Evolutionary conservation across 2,329 filamentous ascomycete genomes (phyloP), one percentile per base, ranked within the genome.

Genomic region (Arthrobotrys entomopaga): DNA sequence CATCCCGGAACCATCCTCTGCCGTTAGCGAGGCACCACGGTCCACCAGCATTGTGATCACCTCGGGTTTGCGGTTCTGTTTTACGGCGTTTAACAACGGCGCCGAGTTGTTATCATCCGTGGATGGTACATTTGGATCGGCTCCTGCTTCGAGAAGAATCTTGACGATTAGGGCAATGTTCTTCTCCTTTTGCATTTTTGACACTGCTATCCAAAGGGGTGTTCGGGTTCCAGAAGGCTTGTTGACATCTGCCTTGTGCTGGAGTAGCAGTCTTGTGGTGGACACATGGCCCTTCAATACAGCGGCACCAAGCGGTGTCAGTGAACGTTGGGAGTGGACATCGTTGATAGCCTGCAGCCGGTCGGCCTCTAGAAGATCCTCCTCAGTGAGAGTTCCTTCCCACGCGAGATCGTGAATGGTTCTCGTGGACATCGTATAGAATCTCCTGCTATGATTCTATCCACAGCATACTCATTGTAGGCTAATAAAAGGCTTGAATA

Each of bases 191-290:
- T 38, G 2, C 20, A n/a, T 64, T 48, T 46, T 46, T 11, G 60
- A 64, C 8, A 38, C 48, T 20, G 60, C 60, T 48, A 64, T 38
- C 60, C 60, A 64, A 54, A 64, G 60, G 20, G 60, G 60, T 16
- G 48, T 46, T 48, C 49, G 29, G 10, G 60, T 64, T 54, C 60
- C 38, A 16, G 60, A 64, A 48, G 19, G 34, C 13, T 64, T 64
- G 60, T 64, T 64, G 38, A 64, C 60, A 48, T 54, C 29, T 54
- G 60, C 60, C 1, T n/a, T 15, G 11, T 64, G 34, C 20, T 48
- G 29, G 16, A 64, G 34, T 34, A 64, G 60, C 20, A 54, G 20
- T 8, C 29, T 48, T 48, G 16, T 48, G 22, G 49, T 22, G 15
- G 60, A 13, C 16, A 64, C 20, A 64, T 64, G 1, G n/a, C 49